Conservation (phyloP, 1,284 basidiomycete genomes). For the Lentinula novae-zelandiae region DNA sequence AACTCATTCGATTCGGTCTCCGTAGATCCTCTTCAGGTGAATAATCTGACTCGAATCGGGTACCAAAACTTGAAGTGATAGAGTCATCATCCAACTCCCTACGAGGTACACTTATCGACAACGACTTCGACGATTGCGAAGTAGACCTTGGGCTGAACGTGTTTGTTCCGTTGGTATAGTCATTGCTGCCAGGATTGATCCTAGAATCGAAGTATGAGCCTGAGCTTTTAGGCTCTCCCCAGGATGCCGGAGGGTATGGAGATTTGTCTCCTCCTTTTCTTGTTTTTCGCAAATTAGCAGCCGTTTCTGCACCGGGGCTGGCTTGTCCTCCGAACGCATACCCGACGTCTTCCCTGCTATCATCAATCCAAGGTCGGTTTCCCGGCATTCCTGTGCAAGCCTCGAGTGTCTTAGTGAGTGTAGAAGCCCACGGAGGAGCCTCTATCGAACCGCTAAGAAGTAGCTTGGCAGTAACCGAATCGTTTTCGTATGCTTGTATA, state of each 20-base stretch:
- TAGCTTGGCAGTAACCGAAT: constrained; percentile 71
- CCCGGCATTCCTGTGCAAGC: constrained; percentile 70
- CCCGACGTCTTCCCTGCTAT: constrained; percentile 35
- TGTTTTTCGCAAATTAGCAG: constrained; percentile 30
- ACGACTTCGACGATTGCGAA: constrained; percentile 12
- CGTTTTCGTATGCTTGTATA: constrained; percentile 65
- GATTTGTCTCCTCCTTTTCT: constrained; percentile 49
- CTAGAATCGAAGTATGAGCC: constrained; percentile 51
- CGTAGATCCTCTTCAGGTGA: constrained; percentile 21
- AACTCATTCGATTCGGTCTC: constrained; percentile 9
- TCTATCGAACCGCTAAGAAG: constrained; percentile 77
- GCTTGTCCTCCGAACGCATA: constrained; percentile 59
- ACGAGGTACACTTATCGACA: constrained; percentile 11
- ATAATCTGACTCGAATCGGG: constrained; percentile 39
- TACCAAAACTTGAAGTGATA: constrained; percentile 33
- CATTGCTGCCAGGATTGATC: constrained; percentile 25
- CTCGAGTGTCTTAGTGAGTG: constrained; percentile 73
- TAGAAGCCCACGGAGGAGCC: constrained; percentile 73
- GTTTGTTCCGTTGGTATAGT: constrained; percentile 17
- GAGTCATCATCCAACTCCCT: constrained; percentile 16
- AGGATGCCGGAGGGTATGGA: constrained; percentile 60
- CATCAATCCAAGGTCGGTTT: constrained; percentile 64
- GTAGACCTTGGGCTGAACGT: neutral
- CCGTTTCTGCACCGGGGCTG: constrained; percentile 36
- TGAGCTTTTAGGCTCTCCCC: constrained; percentile 46